Base-by-base conservation (phyloP, 1,284 basidiomycete species). In the Trichosporon inkin region DNA sequence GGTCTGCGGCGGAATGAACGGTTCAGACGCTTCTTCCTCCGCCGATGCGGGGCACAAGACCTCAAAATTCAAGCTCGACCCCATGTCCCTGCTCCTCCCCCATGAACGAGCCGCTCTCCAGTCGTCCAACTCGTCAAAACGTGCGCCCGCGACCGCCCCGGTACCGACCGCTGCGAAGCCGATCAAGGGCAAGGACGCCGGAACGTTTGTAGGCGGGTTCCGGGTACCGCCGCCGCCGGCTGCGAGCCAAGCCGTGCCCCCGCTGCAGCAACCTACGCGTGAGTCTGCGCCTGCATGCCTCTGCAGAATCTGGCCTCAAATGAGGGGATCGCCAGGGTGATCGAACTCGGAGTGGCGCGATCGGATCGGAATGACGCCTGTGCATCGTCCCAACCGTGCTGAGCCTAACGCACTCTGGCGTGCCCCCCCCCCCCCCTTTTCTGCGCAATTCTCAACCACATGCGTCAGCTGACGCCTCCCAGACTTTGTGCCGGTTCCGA, bases 51-150 rank as follows among this genome's bases (percentile, higher is more conserved):
- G 22, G 22, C 28, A 22, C 35, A 62, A 56, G 34, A 8, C 58
- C 0, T 22, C 39, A 37, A 76, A 74, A 59, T 79, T 79, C 68
- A 74, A 75, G 53, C 64, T 77, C 22, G 76, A 79, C 57, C 77
- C 76, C 7, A 69, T 73, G 66, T 76, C 76, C 0, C 57, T 79
- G 32, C 65, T 79, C 1, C 67, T 79, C 3, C 77, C 76, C 0
- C 77, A 78, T 59, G 77, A 79, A 60, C 60, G 74, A 34, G 60
- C 57, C 5, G 57, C 57, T 20, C 57, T 64, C 61, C 38, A 53
- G 35, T 47, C 47, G 3, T 16, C 55, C 7, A 32, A 10, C 24
- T 49, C 44, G 24, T 32, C 44, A 3, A 49, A 49, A 39, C 53
- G 38, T 36, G 16, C 36, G 22, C 11, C 53, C 17, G 16, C 53